Evolutionary conservation across 1,139 yeast genomes (phyloP).

Genomic region (Arxiozyma heterogenica): DNA sequence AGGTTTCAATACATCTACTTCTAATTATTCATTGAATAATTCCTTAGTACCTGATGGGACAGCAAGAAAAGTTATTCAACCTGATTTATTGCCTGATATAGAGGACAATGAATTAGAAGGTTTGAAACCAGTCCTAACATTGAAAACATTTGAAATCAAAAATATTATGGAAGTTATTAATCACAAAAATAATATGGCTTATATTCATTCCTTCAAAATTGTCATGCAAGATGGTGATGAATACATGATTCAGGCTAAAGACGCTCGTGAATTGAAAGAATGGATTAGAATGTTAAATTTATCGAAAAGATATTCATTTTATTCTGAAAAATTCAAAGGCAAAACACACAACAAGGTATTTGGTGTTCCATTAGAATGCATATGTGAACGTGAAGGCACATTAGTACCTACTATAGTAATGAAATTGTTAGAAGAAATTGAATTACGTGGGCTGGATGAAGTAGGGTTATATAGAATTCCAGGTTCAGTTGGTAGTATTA

Average conservation of each 20-base stretch:
- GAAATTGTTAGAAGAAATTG: constrained; percentile 62
- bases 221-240: constrained; percentile 48
- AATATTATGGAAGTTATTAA: constrained; percentile 33
- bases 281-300: constrained; percentile 51
- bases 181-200: constrained; percentile 29
- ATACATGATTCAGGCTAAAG: constrained; percentile 58
- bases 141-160: constrained; percentile 51
- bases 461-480: constrained; percentile 90
- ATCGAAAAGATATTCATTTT: constrained; percentile 37
- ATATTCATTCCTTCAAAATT: constrained; percentile 46
- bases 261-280: constrained; percentile 56
- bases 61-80: constrained; percentile 39
- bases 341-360: constrained; percentile 47
- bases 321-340: constrained; percentile 34
- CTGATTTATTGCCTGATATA: constrained; percentile 53
- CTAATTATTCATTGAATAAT: constrained; percentile 32
- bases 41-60: constrained; percentile 19
- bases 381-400: constrained; percentile 63
- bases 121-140: constrained; percentile 46
- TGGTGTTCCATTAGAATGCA: constrained; percentile 77
- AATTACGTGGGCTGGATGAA: constrained; percentile 75
- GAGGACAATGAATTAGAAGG: constrained; percentile 36
- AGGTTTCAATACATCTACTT: constrained; percentile 32
- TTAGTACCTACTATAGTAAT: constrained; percentile 58
- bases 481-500: constrained; percentile 75